These are phyloP conservation scores for Theileria equi DNA, from an alignment of 169 alveolate species.

Conservation along the genomic window DNA sequence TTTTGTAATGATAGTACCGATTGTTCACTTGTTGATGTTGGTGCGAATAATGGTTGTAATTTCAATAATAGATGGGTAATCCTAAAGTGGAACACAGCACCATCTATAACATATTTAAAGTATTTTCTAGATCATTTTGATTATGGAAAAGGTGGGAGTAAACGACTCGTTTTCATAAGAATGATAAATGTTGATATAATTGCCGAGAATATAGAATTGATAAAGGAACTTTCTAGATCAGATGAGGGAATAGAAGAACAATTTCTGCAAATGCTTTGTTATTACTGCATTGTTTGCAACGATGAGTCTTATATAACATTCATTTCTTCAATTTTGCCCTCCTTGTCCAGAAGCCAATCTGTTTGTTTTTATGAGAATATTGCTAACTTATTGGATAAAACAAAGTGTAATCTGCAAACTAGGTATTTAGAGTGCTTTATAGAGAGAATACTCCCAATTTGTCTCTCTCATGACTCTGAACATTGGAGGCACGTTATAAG, in stretches of 20 bases:
- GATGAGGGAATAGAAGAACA: slow-evolving; percentile 10
- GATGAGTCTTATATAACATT: slow-evolving; percentile 51
- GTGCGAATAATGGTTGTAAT: neutral
- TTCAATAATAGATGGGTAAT: neutral
- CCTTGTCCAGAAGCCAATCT: neutral
- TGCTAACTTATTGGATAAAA: slow-evolving; percentile 31
- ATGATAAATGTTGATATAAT: slow-evolving; percentile 19
- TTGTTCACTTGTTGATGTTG: neutral
- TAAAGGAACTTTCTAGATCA: slow-evolving; percentile 8
- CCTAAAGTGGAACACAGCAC: slow-evolving; percentile 2
- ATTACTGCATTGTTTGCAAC: slow-evolving; percentile 45
- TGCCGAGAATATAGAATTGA: slow-evolving; percentile 7
- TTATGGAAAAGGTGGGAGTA: no score
- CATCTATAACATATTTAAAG: slow-evolving; percentile 1
- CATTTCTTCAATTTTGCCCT: slow-evolving; percentile 34
- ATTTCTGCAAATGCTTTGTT: slow-evolving; percentile 23
- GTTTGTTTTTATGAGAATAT: slow-evolving; percentile 21
- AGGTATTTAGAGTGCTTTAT: slow-evolving; percentile 47
- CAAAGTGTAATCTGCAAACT: slow-evolving; percentile 8
- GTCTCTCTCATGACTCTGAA: slow-evolving; percentile 34
- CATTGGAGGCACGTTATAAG: slow-evolving; percentile 39
- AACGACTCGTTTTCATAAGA: slow-evolving; percentile 18
- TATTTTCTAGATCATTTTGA: neutral
- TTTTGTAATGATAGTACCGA: neutral
- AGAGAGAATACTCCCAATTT: slow-evolving; percentile 56